These are phyloP conservation scores for Colletotrichum sp. DNA, from an alignment of 2,329 filamentous ascomycete species.

Conservation along the genomic window DNA sequence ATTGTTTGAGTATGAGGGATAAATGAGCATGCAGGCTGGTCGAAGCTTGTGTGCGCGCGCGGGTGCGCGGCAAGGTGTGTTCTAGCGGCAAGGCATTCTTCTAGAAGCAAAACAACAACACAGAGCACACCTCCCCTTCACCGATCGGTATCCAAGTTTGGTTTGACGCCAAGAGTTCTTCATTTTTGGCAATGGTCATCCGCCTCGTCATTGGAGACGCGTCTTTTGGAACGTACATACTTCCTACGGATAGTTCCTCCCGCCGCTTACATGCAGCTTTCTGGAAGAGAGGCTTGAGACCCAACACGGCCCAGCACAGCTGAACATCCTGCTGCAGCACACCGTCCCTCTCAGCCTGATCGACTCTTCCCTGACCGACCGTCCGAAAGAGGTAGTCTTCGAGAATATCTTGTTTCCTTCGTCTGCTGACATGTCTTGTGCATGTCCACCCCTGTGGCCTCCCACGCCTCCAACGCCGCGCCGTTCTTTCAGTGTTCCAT, in stretches of 20 bases:
- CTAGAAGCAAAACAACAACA: neutral
- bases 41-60: neutral
- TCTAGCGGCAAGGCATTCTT: neutral
- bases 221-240: neutral
- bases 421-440: neutral
- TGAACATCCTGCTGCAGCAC: neutral
- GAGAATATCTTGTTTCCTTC: slow-evolving; percentile 2
- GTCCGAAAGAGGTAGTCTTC: neutral
- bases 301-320: neutral
- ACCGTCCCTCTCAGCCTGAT: neutral
- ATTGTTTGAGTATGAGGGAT: neutral
- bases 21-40: neutral
- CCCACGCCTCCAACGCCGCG: neutral
- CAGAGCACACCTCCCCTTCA: neutral
- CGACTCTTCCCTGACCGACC: neutral
- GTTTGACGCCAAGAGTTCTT: neutral
- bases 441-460: neutral
- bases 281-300: neutral
- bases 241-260: neutral
- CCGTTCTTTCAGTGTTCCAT: neutral
- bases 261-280: neutral
- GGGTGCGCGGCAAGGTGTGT: neutral
- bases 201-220: neutral
- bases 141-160: neutral
- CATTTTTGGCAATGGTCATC: neutral